These are phyloP conservation scores for Cicer bijugum DNA, from an alignment of 306 rosid species.

Conservation along the genomic window DNA sequence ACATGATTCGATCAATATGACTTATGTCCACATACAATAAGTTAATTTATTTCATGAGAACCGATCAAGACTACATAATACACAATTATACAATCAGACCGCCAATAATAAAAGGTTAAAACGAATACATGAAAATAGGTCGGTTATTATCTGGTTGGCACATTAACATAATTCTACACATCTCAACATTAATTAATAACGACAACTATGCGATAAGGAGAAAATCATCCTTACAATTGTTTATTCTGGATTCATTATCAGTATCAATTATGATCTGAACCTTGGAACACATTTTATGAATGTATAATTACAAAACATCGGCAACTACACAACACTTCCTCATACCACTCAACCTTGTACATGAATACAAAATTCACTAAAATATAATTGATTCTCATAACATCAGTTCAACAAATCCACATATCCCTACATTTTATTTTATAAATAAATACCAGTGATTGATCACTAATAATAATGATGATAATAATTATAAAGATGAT, in stretches of 20 bases:
- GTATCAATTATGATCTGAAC: slow-evolving; percentile 10
- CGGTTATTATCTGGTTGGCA: not conserved
- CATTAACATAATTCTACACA: not conserved
- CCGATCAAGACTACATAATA: not conserved
- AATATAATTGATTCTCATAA: not conserved
- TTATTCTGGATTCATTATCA: not conserved
- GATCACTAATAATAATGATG: not conserved
- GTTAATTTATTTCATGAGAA: not conserved
- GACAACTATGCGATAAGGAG: not conserved
- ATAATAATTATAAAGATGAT: not conserved
- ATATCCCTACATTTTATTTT: not conserved
- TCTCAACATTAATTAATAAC: not conserved
- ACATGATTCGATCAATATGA: not conserved
- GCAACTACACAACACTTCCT: not conserved
- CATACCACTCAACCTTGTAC: not conserved
- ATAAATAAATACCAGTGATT: not conserved
- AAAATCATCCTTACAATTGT: slow-evolving; percentile 8
- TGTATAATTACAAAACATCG: not conserved
- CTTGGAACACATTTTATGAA: not conserved
- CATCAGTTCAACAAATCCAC: not conserved
- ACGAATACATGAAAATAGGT: not conserved
- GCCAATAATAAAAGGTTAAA: not conserved
- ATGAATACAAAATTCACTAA: not conserved
- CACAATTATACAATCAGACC: not conserved
- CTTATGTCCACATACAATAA: not conserved